Conservation (phyloP, 331 rosid species). For the Saraca asoca region DNA sequence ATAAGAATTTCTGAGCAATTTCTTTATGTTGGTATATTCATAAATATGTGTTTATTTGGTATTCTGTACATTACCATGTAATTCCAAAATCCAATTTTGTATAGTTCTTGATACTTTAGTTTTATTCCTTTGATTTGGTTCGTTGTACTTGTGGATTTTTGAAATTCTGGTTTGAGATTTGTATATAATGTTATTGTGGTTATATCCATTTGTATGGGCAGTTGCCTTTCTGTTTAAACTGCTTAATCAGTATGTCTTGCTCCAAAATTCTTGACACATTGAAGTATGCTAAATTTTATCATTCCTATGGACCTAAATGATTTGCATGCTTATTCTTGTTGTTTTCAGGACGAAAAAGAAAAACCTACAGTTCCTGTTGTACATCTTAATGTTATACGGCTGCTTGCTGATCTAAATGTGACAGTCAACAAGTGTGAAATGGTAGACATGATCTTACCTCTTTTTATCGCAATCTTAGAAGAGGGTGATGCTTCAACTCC, state of each 20-base stretch:
- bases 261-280: background rate
- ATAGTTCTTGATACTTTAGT: constrained; percentile 7
- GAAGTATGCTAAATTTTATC: constrained; percentile 27
- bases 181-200: background rate
- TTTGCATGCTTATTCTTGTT: constrained; percentile 38
- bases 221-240: no score
- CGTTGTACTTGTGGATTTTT: background rate
- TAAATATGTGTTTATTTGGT: constrained; percentile 15
- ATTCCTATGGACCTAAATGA: constrained; percentile 9
- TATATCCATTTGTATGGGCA: constrained; percentile 4
- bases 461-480: constrained; percentile 90
- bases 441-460: constrained; percentile 88
- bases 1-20: no score
- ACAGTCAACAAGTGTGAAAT: constrained; percentile 80
- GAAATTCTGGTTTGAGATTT: background rate
- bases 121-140: constrained; percentile 23
- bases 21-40: no score
- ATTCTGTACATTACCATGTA: constrained; percentile 22
- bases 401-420: constrained; percentile 79
- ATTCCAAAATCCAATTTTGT: background rate
- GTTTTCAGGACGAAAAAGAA: constrained; percentile 77
- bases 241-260: no score
- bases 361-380: constrained; percentile 75
- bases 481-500: constrained; percentile 99
- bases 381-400: constrained; percentile 84